Evolutionary conservation across 352 stramenopile genomes (phyloP), one percentile per base, ranked within the genome.

Genomic region (Peronospora destructor): DNA sequence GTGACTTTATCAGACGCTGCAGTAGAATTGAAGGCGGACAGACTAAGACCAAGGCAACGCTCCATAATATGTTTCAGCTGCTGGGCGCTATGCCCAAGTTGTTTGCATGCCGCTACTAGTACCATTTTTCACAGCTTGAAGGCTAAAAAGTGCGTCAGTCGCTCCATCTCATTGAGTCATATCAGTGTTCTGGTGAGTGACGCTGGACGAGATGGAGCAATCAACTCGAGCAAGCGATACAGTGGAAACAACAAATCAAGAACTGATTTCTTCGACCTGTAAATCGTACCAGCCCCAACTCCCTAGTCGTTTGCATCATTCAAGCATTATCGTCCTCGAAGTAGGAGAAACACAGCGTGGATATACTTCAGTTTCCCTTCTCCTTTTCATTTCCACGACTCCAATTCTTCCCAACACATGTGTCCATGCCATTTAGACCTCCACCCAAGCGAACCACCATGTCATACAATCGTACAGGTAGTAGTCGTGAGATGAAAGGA

Each of bases 361-460:
- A 4, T 1, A 26, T 26, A 3, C n/a, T 30, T 51, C 11, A 57
- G 6, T 45, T 46, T 11, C 4, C 13, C 21, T 61, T 66, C 25
- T 61, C 8, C 23, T 57, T 66, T 30, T 58, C 45, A 25, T 55
- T 47, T 19, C 9, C 63, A 10, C 64, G 78, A 5, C 34, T 76
- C 33, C 45, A 53, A 23, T 89, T 71, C 45, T 56, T 92, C 0
- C 79, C 76, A 1, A 84, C 71, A 40, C 88, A 91, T 23, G 74
- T 83, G 45, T 88, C 75, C 79, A 88, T 91, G 32, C 76, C 79
- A 32, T 81, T 61, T 28, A 82, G 51, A n/a, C 76, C 79, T 10
- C 79, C 79, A 14, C 66, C 71, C 14, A 91, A 34, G 2, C 56
- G 68, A 39, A 88, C 54, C n/a, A 86, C 51, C 28, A 57, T 11